phyloP scores from a whole-genome alignment of 306 rosid genomes.

The Cucumis hystrix region DNA sequence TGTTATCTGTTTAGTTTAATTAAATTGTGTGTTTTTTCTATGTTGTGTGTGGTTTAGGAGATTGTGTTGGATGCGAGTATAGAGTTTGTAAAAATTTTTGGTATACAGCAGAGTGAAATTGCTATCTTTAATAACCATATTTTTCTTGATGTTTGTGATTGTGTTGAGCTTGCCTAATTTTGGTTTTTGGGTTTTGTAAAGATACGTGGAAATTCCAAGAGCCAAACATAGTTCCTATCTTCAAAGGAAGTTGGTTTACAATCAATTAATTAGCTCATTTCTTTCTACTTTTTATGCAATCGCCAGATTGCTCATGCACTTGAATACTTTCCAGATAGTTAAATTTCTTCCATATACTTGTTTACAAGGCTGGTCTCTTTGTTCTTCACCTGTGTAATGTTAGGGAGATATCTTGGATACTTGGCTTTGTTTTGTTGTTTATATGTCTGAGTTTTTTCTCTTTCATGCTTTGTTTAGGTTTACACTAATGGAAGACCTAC shows the following conservation, averaged over 20 bases:
- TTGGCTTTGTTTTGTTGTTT: conserved; percentile 15
- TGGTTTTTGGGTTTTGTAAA: conserved; percentile 28
- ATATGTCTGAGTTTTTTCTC: background rate
- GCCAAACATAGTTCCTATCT: conserved; percentile 38
- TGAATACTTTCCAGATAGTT: conserved; percentile 42
- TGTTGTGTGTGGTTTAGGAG: too few species aligned
- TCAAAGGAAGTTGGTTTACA: conserved; percentile 61
- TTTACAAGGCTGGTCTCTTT: conserved; percentile 35
- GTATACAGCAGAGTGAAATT: too few species aligned
- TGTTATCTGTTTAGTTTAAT: too few species aligned
- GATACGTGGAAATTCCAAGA: conserved; percentile 58
- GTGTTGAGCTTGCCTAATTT: too few species aligned
- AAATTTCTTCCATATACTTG: conserved; percentile 48
- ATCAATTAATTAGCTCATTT: conserved; percentile 50
- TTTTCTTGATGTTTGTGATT: too few species aligned
- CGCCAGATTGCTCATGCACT: conserved; percentile 53
- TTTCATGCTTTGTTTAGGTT: conserved; percentile 29
- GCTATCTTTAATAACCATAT: too few species aligned
- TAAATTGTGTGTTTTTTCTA: too few species aligned
- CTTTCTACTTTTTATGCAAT: conserved; percentile 37
- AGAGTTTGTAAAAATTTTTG: too few species aligned
- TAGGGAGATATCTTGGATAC: background rate
- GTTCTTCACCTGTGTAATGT: background rate
- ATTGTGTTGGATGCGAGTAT: too few species aligned
- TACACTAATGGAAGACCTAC: conserved; percentile 69